Percentiles rank a stretch among this genome's conserved stretches.
Conservation (phyloP, 2,329 filamentous ascomycete genomes). For the Fusarium albidum region DNA sequence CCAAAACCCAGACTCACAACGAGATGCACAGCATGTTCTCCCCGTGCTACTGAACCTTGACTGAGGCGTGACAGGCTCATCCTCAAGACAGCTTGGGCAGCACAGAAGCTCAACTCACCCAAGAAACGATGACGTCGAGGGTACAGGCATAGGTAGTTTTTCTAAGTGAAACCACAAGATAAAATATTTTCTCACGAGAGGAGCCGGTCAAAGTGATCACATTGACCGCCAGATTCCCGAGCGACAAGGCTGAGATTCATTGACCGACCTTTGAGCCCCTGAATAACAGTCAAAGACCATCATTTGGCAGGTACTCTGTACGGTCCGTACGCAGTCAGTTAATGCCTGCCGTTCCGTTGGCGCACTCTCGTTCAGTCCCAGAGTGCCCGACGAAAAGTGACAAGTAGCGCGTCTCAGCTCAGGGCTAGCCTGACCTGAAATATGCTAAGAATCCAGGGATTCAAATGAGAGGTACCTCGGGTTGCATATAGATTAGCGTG, state of each 20-base stretch:
- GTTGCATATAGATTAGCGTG: background rate
- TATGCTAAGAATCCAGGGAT: constrained; percentile 19
- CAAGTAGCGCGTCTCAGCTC: constrained; percentile 32
- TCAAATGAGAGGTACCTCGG: constrained; percentile 18
- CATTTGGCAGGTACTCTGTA: too few relatives aligned
- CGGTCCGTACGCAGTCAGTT: too few relatives aligned
- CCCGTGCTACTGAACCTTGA: too few relatives aligned
- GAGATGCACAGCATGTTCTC: too few relatives aligned
- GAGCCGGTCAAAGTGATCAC: background rate
- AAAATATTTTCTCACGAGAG: background rate
- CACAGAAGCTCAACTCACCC: constrained; percentile 2
- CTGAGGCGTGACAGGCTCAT: too few relatives aligned
- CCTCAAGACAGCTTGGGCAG: background rate
- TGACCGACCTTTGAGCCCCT: constrained; percentile 11
- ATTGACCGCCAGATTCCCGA: background rate
- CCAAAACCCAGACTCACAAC: too few relatives aligned
- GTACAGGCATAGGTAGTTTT: constrained; percentile 1
- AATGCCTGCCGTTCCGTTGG: constrained; percentile 14
- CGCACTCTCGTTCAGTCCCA: constrained; percentile 5
- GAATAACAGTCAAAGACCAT: constrained; percentile 16
- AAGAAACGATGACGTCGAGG: constrained; percentile 18
- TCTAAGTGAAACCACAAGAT: background rate
- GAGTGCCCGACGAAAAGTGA: constrained; percentile 18
- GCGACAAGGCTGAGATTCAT: constrained; percentile 22
- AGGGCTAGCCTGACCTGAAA: constrained; percentile 28